Conservation (phyloP, 495 filamentous ascomycete genomes). For the Eremomyces bilateralis region DNA sequence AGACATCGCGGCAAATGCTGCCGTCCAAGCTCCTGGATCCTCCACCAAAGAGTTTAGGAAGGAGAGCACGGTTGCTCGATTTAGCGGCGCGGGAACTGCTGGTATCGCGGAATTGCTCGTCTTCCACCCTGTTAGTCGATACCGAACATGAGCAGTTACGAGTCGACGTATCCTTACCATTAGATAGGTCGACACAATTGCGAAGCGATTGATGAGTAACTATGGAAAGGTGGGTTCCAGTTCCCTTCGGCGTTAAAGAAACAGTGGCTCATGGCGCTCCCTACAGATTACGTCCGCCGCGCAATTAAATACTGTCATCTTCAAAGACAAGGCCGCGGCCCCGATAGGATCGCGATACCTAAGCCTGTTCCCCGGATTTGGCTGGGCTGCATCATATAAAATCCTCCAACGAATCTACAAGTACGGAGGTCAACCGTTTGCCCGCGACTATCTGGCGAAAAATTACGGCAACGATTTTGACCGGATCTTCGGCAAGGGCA, state of each 20-base stretch:
- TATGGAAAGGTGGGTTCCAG: slow-evolving; percentile 37
- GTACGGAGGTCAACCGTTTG: slow-evolving; percentile 94
- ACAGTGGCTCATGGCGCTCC: slow-evolving; percentile 2
- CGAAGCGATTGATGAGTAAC: slow-evolving; percentile 99
- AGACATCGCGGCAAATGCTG: slow-evolving; percentile 9
- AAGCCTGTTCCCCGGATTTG: slow-evolving; percentile 87
- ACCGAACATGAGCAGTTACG: neutral
- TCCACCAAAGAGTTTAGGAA: slow-evolving; percentile 47
- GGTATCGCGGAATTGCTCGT: slow-evolving; percentile 91
- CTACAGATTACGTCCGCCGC: slow-evolving; percentile 33
- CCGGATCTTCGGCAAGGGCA: slow-evolving; percentile 77
- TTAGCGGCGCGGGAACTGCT: slow-evolving; percentile 85
- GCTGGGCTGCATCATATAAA: slow-evolving; percentile 97
- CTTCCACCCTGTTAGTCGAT: slow-evolving; percentile 42
- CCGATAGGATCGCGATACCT: slow-evolving; percentile 57
- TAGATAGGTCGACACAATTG: slow-evolving; percentile 78
- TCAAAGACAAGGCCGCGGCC: slow-evolving; percentile 69
- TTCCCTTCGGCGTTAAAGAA: neutral
- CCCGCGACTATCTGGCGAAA: slow-evolving; percentile 66
- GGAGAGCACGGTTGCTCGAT: slow-evolving; percentile 69
- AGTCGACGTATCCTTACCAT: neutral
- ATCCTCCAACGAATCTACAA: slow-evolving; percentile 94
- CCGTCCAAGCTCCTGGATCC: slow-evolving; percentile 9
- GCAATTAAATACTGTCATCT: slow-evolving; percentile 72
- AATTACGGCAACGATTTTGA: slow-evolving; percentile 74